Evolutionary conservation across 176 grass and related monocot genomes (phyloP).

Genomic region (Alopecurus myosuroides): DNA sequence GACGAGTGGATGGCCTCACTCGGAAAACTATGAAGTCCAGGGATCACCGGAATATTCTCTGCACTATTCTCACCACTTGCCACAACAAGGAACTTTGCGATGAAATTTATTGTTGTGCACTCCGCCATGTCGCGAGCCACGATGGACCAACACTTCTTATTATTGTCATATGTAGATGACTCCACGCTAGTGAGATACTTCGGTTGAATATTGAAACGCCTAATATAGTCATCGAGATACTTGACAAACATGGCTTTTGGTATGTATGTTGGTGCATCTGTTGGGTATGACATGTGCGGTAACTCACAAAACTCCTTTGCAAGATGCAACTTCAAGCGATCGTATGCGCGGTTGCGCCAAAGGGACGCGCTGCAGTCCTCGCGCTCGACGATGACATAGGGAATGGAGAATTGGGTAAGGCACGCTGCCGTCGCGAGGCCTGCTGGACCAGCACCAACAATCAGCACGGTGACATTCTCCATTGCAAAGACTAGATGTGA

Average conservation of each 20-base stretch:
- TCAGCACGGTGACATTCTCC: background rate
- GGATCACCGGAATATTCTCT: slow-evolving; percentile 9
- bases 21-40: background rate
- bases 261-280: slow-evolving; percentile 4
- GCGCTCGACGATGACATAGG: background rate
- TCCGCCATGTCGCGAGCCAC: background rate
- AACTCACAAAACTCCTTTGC: background rate
- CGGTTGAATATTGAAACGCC: background rate
- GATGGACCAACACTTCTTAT: background rate
- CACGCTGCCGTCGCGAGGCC: background rate
- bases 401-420: background rate
- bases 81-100: slow-evolving; percentile 34
- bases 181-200: background rate
- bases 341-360: background rate
- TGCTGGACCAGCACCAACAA: background rate
- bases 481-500: background rate
- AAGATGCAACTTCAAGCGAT: background rate
- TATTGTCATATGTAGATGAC: background rate
- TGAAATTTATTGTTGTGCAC: background rate
- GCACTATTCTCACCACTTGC: slow-evolving; percentile 39
- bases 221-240: background rate
- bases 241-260: background rate
- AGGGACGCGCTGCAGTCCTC: background rate
- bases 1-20: slow-evolving; percentile 37
- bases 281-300: background rate